Base-by-base conservation (phyloP, 1,139 yeast genomes). In the Scheffersomyces stambukii region DNA sequence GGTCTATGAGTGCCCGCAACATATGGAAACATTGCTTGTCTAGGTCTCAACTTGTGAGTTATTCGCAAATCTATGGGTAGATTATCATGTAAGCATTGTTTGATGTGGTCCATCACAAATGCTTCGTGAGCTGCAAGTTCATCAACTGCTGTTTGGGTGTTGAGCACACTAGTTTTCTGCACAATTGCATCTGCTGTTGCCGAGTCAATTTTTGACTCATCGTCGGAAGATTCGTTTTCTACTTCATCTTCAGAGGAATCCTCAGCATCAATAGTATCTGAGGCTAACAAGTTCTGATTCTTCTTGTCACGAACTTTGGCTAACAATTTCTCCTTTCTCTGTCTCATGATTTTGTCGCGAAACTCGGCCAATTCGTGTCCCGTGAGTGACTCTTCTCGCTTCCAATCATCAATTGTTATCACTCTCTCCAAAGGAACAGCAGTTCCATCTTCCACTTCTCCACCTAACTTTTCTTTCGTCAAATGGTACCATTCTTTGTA, bases 1-100 rank as follows among this genome's bases (percentile, higher is more conserved):
- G 70, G 65, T 39, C 76, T 74, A 32, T 57, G 61, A 16, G 67
- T 64, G 2, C 73, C 70, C 8, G 71, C 60, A 43, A 67, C 78
- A 35, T 46, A 62, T 7, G 95, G 97, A 46, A 88, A 89, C 83
- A 82, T 81, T 25, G 81, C 77, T 33, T 81, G 79, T 40, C 82
- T 70, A 4, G 81, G 76, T 35, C 71, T 70, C 16, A 78, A 60
- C 28, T 62, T 66, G 25, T 55, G 56, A n/a, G 81, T 68, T 11
- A 83, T 74, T 42, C 74, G 77, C 27, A 76, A 71, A 53, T 89
- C 97, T 32, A 76, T 48, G 19, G 74, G 61, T 21, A 52, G 45
- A 33, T 64, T 60, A 19, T 63, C 55, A 19, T 60, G 69, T 29
- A 68, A 54, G 2, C 60, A 50, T 25, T 56, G 57, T 28, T 60